A percentile compares a stretch with the other conserved stretches of the same genome.
These are phyloP conservation scores for Podospora pseudocomata DNA, from an alignment of 495 filamentous ascomycete genomes.

Conservation along the genomic window DNA sequence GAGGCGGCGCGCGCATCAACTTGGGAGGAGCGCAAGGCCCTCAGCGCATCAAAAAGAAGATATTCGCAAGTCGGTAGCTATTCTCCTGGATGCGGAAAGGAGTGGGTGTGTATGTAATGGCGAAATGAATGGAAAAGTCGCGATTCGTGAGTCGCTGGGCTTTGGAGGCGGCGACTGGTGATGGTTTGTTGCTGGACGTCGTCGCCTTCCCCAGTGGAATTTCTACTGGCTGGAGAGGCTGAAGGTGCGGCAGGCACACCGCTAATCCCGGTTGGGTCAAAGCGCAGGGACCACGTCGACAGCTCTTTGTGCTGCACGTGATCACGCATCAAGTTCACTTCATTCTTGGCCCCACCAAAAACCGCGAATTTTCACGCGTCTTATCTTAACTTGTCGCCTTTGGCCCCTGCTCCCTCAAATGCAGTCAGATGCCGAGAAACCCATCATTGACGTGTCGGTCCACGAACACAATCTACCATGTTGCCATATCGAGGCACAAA, in stretches of 20 bases:
- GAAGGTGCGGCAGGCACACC: slow-evolving; percentile 23
- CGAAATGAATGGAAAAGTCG: slow-evolving; percentile 12
- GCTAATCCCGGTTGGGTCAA: slow-evolving; percentile 20
- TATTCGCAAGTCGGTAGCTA: neutral
- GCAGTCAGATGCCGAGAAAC: no score
- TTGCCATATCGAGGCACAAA: no score
- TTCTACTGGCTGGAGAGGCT: slow-evolving; percentile 25
- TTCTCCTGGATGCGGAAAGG: neutral
- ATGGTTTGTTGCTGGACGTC: slow-evolving; percentile 9
- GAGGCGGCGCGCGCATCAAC: slow-evolving; percentile 29
- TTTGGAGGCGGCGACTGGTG: slow-evolving; percentile 12
- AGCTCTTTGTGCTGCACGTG: neutral
- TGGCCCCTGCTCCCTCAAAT: no score
- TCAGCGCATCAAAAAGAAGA: slow-evolving; percentile 21
- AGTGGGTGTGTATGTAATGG: neutral
- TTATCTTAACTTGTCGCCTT: no score
- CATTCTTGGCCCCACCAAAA: neutral
- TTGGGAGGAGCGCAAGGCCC: slow-evolving; percentile 18
- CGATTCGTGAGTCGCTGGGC: slow-evolving; percentile 9
- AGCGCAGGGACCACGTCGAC: neutral
- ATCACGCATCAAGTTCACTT: neutral
- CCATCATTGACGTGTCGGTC: no score
- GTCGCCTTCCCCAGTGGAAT: slow-evolving; percentile 18
- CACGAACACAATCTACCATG: no score
- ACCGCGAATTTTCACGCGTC: no score